Evolutionary conservation across 192 early-diverging fungal species (phyloP).

Genomic region (Podila horticola): DNA sequence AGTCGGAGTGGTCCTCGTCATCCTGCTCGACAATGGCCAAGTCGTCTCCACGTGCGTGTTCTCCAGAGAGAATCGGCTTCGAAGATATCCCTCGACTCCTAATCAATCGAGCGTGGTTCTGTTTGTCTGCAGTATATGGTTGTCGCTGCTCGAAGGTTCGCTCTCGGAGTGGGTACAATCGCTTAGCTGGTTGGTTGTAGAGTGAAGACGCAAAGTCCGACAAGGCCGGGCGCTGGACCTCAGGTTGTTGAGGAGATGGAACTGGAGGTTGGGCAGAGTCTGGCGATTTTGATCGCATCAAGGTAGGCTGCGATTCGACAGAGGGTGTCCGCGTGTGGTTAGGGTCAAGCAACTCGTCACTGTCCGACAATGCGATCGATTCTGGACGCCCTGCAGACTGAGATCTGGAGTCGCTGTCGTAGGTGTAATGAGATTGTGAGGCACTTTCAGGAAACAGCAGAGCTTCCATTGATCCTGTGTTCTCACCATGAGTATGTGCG

Average conservation of each 20-base stretch:
- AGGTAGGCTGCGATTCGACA: too few species aligned
- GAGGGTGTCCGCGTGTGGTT: too few species aligned
- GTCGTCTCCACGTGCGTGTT: neutral
- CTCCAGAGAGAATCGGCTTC: neutral
- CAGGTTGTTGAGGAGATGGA: neutral
- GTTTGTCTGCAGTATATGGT: conserved; percentile 38
- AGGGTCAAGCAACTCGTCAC: too few species aligned
- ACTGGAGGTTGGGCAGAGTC: neutral
- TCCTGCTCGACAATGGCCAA: conserved; percentile 1
- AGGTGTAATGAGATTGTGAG: too few species aligned
- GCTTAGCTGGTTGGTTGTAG: neutral
- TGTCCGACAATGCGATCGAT: too few species aligned
- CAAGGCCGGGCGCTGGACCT: neutral
- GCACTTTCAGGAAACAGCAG: too few species aligned
- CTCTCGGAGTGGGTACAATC: conserved; percentile 23
- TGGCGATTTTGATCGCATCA: too few species aligned
- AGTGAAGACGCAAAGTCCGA: neutral
- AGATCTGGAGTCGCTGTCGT: too few species aligned
- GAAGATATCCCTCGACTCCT: neutral
- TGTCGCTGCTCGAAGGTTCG: conserved; percentile 31
- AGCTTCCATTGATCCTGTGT: too few species aligned
- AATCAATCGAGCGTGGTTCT: conserved; percentile 26
- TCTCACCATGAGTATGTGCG: too few species aligned
- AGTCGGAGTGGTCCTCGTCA: conserved; percentile 24
- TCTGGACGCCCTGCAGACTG: too few species aligned